Evolutionary conservation across 2,329 filamentous ascomycete species (phyloP).

Genomic region (Fusarium sterilihyphosum): DNA sequence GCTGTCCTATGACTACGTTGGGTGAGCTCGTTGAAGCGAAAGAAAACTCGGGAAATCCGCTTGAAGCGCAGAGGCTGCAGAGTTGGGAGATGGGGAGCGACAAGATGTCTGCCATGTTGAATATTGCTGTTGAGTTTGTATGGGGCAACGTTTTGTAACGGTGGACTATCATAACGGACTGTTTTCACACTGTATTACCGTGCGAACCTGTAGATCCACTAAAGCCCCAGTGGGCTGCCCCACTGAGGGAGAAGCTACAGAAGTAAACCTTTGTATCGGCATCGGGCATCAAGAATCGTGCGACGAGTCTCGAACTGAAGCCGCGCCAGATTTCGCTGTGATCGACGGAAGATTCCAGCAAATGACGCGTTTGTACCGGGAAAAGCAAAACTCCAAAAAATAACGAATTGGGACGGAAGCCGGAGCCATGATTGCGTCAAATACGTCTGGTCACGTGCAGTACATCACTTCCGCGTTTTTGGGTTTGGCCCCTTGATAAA

Average conservation of each 20-base stretch:
- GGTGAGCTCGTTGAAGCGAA: slow-evolving; percentile 31
- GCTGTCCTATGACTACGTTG: slow-evolving; percentile 19
- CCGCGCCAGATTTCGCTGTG: neutral
- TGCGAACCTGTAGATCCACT: no score
- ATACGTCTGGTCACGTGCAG: neutral
- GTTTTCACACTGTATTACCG: neutral
- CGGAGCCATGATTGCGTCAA: no score
- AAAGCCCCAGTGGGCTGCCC: no score
- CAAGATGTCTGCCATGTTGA: slow-evolving; percentile 37
- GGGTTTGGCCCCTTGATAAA: neutral
- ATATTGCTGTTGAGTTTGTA: slow-evolving; percentile 38
- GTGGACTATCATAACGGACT: neutral
- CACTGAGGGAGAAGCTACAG: no score
- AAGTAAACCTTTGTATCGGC: no score
- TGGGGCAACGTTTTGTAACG: neutral
- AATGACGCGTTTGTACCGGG: no score
- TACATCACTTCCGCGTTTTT: accelerated
- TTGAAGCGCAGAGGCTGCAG: slow-evolving; percentile 26
- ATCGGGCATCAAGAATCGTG: no score
- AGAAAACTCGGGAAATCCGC: neutral
- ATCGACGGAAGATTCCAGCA: neutral
- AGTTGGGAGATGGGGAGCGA: slow-evolving; percentile 42
- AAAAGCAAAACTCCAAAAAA: neutral
- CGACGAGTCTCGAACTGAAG: neutral
- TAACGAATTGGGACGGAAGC: neutral